A percentile compares a stretch with the other conserved stretches of the same genome.
Conservation (phyloP, 1,284 basidiomycete species). For the Phlebopus sp. region DNA sequence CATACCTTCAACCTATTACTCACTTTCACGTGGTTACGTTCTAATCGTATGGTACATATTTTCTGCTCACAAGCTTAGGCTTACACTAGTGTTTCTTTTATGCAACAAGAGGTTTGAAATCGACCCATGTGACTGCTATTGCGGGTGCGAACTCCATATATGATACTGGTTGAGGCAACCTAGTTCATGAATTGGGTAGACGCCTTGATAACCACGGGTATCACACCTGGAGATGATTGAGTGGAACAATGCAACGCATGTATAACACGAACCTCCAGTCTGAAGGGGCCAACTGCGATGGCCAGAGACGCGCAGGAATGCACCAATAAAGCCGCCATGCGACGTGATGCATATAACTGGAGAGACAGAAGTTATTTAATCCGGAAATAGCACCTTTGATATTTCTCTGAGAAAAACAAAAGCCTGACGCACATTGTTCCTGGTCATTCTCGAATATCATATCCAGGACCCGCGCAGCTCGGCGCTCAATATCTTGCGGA, state of each 20-base stretch:
- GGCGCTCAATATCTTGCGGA: slow-evolving; percentile 48
- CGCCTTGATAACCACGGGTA: slow-evolving; percentile 23
- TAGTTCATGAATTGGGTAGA: slow-evolving; percentile 14
- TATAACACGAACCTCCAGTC: slow-evolving; percentile 52
- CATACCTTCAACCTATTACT: neutral
- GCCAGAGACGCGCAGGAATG: slow-evolving; percentile 45
- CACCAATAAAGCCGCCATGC: slow-evolving; percentile 60
- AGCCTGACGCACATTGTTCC: slow-evolving; percentile 42
- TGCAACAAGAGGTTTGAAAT: too few species aligned
- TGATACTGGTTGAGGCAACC: neutral
- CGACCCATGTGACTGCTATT: too few species aligned
- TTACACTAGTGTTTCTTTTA: too few species aligned
- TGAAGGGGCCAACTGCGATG: slow-evolving; percentile 45
- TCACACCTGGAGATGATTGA: slow-evolving; percentile 21
- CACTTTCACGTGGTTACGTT: too few species aligned
- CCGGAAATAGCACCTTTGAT: too few species aligned
- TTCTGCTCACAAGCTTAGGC: too few species aligned
- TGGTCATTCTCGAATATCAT: slow-evolving; percentile 52
- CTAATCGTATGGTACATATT: too few species aligned
- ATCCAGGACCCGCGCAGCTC: slow-evolving; percentile 60
- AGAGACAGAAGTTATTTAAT: neutral
- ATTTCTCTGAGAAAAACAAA: neutral
- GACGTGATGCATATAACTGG: slow-evolving; percentile 68
- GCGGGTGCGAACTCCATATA: too few species aligned
- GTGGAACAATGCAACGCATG: neutral